phyloP scores from a whole-genome alignment of 768 basidiomycete species.

The Mycena leptocephala region DNA sequence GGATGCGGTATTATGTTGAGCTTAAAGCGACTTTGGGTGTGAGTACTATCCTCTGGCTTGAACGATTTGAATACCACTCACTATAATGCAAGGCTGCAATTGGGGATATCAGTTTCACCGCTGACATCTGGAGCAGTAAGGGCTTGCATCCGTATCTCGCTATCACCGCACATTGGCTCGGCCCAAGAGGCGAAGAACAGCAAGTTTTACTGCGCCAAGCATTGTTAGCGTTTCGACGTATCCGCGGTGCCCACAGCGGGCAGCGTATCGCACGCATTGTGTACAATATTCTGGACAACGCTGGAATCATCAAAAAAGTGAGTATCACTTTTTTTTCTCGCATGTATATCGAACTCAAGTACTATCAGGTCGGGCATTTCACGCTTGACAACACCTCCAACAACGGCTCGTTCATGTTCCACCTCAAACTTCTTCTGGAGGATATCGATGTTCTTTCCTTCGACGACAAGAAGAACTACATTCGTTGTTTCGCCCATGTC shows the following conservation, averaged over 20 bases:
- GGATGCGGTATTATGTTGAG: constrained; percentile 8
- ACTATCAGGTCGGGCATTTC: constrained; percentile 24
- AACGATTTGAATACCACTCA: not conserved
- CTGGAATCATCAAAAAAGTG: not conserved
- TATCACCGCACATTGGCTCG: constrained; percentile 17
- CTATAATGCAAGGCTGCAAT: constrained; percentile 13
- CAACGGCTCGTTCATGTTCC: constrained; percentile 36
- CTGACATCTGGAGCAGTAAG: constrained; percentile 12
- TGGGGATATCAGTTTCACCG: constrained; percentile 26
- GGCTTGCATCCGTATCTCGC: not conserved
- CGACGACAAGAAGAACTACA: constrained; percentile 9
- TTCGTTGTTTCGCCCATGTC: constrained; percentile 14
- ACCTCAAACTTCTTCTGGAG: constrained; percentile 12
- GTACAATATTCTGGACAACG: not conserved
- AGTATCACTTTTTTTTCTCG: not conserved
- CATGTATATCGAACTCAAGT: not conserved
- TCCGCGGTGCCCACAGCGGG: not conserved
- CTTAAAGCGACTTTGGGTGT: not conserved
- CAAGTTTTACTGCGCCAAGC: not conserved
- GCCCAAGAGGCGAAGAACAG: not conserved
- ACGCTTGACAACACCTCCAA: constrained; percentile 44
- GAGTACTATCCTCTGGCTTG: not conserved
- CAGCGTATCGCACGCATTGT: not conserved
- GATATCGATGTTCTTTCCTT: constrained; percentile 28
- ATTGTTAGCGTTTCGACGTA: not conserved